A percentile compares a stretch with the other conserved stretches of the same genome.
These are phyloP conservation scores for Talaromyces sp. DNA, from an alignment of 2,329 filamentous ascomycete species.

Conservation along the genomic window DNA sequence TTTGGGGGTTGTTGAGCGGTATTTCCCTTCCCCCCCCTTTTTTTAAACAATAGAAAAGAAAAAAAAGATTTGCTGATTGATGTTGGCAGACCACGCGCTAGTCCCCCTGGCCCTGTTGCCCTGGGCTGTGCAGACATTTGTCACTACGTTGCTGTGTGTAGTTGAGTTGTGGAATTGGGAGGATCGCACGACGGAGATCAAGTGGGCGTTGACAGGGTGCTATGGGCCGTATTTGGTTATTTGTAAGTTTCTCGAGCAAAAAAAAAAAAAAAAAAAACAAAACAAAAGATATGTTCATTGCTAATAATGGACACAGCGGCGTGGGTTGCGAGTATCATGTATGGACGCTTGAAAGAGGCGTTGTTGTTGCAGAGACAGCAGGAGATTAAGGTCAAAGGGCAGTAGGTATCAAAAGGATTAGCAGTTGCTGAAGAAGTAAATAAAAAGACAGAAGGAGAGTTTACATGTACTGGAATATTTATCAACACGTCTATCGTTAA, in stretches of 20 bases:
- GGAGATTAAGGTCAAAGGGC: background rate
- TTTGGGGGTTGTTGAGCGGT: slow-evolving; percentile 50
- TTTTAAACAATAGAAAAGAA: too few species aligned
- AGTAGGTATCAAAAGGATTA: too few species aligned
- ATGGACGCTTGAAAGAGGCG: slow-evolving; percentile 4
- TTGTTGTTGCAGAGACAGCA: slow-evolving; percentile 2
- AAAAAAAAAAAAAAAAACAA: background rate
- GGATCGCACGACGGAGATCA: slow-evolving; percentile 40
- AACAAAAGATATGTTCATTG: background rate
- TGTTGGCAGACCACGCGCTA: slow-evolving; percentile 46
- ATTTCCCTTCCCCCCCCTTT: slow-evolving; percentile 14
- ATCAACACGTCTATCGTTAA: background rate
- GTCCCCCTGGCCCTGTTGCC: slow-evolving; percentile 55
- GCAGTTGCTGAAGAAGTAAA: background rate
- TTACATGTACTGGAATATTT: background rate
- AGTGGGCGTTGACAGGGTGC: slow-evolving; percentile 44
- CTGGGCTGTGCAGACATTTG: slow-evolving; percentile 53
- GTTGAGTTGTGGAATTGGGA: slow-evolving; percentile 56
- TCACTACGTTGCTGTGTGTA: slow-evolving; percentile 60
- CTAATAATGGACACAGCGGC: slow-evolving; percentile 8
- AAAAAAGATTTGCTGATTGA: background rate
- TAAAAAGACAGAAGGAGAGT: background rate
- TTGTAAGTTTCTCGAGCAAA: slow-evolving; percentile 37
- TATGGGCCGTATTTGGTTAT: slow-evolving; percentile 54
- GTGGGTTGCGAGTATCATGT: slow-evolving; percentile 3